Conservation (phyloP, 2,329 filamentous ascomycete genomes). For the Penicillium occitanis region DNA sequence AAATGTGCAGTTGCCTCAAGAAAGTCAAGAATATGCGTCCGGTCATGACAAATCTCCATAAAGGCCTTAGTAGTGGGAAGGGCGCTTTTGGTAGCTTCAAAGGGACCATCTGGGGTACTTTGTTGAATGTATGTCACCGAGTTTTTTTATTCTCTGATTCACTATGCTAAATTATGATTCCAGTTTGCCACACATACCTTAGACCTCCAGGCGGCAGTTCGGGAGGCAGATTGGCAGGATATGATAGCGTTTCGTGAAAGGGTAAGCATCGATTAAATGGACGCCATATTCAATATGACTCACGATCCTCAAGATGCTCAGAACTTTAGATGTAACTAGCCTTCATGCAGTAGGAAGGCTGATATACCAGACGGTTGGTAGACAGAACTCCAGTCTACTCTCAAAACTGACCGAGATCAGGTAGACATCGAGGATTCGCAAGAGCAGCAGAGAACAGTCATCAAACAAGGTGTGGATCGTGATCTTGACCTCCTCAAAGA, state of each 20-base stretch:
- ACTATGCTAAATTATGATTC: conserved; percentile 22
- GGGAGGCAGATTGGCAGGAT: conserved; percentile 57
- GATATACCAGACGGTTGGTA: conserved; percentile 63
- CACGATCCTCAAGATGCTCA: conserved; percentile 50
- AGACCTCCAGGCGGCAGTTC: conserved; percentile 65
- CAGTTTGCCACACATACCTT: conserved; percentile 71
- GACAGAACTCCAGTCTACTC: background rate
- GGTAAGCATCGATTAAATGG: conserved; percentile 37
- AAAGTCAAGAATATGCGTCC: conserved; percentile 74
- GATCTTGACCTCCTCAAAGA: conserved; percentile 76
- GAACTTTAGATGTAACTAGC: conserved; percentile 58
- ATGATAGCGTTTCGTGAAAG: conserved; percentile 55
- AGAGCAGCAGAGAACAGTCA: conserved; percentile 68
- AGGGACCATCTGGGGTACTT: conserved; percentile 69
- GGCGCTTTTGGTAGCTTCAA: conserved; percentile 58
- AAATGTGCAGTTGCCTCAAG: conserved; percentile 62
- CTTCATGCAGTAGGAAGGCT: conserved; percentile 67
- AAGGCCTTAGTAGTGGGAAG: conserved; percentile 64
- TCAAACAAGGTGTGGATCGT: conserved; percentile 68
- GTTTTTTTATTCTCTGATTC: background rate
- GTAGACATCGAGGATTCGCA: conserved; percentile 79
- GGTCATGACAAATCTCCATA: conserved; percentile 68
- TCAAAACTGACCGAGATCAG: conserved; percentile 29
- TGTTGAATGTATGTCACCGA: conserved; percentile 52
- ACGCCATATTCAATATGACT: background rate